Evolutionary conservation across 2,329 filamentous ascomycete genomes (phyloP).

Genomic region (Paraphaeosphaeria minitans): DNA sequence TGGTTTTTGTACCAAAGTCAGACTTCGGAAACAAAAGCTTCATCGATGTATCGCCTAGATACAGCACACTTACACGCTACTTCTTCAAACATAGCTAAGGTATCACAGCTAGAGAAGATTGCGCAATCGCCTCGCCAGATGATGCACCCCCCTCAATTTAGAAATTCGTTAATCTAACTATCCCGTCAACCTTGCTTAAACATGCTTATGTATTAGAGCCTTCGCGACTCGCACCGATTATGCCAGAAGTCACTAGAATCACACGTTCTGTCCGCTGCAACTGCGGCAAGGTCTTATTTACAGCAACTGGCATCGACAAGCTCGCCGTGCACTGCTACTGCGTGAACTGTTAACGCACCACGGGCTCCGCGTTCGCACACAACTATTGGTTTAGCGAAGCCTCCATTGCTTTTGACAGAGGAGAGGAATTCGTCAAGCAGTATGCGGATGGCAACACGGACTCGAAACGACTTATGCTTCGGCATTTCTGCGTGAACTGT

Average conservation of each 20-base stretch:
- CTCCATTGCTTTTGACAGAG: not conserved
- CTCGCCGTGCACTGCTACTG: constrained; percentile 8
- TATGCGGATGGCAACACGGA: constrained; percentile 2
- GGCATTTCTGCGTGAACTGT: constrained; percentile 4
- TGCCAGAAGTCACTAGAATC: not conserved
- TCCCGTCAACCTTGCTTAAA: not conserved
- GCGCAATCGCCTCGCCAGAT: constrained; percentile 2
- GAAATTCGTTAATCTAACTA: not conserved
- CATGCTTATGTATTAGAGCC: not conserved
- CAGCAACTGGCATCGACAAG: not conserved
- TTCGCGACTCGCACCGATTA: not conserved
- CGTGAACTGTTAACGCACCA: not conserved
- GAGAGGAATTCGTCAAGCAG: constrained; percentile 5
- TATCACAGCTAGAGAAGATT: not conserved
- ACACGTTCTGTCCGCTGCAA: constrained; percentile 5
- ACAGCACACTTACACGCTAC: no score
- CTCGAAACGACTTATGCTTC: not conserved
- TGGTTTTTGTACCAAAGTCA: no score
- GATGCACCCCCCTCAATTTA: not conserved
- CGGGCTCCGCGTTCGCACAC: constrained; percentile 3
- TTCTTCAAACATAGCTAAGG: no score
- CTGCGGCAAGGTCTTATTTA: not conserved
- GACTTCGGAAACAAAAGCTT: no score
- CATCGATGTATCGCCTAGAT: no score
- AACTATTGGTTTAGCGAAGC: not conserved